Evolutionary conservation across 345 rosid genomes (phyloP).

Genomic region (Murraya paniculata): DNA sequence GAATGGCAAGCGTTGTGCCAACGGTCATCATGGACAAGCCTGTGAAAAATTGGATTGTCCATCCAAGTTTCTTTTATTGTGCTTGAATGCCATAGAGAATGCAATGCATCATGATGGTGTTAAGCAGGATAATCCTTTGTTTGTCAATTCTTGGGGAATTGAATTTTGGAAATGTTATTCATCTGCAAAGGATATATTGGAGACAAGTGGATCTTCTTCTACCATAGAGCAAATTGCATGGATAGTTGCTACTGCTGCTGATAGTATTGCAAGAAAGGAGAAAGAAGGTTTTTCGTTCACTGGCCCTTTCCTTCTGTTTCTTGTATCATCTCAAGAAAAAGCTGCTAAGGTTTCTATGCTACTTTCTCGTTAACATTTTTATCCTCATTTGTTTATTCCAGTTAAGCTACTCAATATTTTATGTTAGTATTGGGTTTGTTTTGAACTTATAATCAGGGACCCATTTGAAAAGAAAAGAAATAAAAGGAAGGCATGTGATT

Average conservation of each 20-base stretch:
- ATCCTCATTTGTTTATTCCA: background rate
- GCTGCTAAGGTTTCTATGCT: slow-evolving; percentile 56
- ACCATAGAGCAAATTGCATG: slow-evolving; percentile 72
- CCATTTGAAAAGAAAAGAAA: background rate
- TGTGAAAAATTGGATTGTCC: slow-evolving; percentile 38
- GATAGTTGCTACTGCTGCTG: slow-evolving; percentile 75
- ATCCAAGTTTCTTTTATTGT: slow-evolving; percentile 54
- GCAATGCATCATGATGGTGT: slow-evolving; percentile 32
- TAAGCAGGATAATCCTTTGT: slow-evolving; percentile 43
- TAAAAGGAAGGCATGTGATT: background rate
- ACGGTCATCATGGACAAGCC: slow-evolving; percentile 18
- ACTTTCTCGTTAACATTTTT: background rate
- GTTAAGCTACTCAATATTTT: background rate
- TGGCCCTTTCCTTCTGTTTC: slow-evolving; percentile 70
- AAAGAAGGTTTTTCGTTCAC: slow-evolving; percentile 42
- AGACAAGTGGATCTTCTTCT: slow-evolving; percentile 58
- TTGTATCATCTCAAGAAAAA: slow-evolving; percentile 80
- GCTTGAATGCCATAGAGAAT: slow-evolving; percentile 60
- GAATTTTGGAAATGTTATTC: slow-evolving; percentile 73
- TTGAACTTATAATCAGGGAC: background rate
- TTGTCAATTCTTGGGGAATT: slow-evolving; percentile 68
- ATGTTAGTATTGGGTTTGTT: background rate
- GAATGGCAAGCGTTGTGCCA: slow-evolving; percentile 15
- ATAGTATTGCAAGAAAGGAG: slow-evolving; percentile 68
- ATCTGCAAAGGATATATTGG: slow-evolving; percentile 56